phyloP scores from a whole-genome alignment of 1,139 yeast genomes.

The Sugiyamaella neomexicana region DNA sequence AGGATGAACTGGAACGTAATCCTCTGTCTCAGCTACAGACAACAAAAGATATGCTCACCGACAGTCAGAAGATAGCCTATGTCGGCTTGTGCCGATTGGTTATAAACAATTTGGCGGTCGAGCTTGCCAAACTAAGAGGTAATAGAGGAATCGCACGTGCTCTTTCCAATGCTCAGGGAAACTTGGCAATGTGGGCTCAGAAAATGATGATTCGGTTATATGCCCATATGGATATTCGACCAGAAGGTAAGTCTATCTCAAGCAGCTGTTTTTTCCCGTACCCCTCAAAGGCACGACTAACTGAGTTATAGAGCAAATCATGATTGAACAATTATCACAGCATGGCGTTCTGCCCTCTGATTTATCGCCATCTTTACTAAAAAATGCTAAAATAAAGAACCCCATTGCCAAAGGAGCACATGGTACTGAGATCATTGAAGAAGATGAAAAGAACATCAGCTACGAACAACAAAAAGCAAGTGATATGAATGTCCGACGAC shows the following conservation, averaged over 20 bases:
- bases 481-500: slow-evolving; percentile 34
- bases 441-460: slow-evolving; percentile 15
- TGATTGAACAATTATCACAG: slow-evolving; percentile 83
- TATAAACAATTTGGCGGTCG: slow-evolving; percentile 78
- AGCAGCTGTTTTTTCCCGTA: too few species aligned
- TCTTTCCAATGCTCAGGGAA: slow-evolving; percentile 70
- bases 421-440: slow-evolving; percentile 6
- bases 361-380: slow-evolving; percentile 53
- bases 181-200: slow-evolving; percentile 84
- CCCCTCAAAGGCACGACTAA: slow-evolving; percentile 2
- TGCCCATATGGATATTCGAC: slow-evolving; percentile 71
- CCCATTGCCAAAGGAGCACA: slow-evolving; percentile 29
- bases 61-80: slow-evolving; percentile 87
- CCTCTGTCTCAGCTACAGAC: slow-evolving; percentile 69
- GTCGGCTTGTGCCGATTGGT: slow-evolving; percentile 79
- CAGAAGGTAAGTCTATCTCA: slow-evolving; percentile 42
- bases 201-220: slow-evolving; percentile 70
- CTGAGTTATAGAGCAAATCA: slow-evolving; percentile 56
- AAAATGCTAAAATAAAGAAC: slow-evolving; percentile 35
- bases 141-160: slow-evolving; percentile 48
- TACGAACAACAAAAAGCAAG: slow-evolving; percentile 14
- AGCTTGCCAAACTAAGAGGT: slow-evolving; percentile 60
- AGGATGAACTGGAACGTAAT: slow-evolving; percentile 48
- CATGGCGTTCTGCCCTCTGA: slow-evolving; percentile 82
- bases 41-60: slow-evolving; percentile 79